Percentiles rank a stretch among this genome's conserved stretches.
Conservation (phyloP, 176 grass and related monocot species). For the Urochloa ruziziensis region DNA sequence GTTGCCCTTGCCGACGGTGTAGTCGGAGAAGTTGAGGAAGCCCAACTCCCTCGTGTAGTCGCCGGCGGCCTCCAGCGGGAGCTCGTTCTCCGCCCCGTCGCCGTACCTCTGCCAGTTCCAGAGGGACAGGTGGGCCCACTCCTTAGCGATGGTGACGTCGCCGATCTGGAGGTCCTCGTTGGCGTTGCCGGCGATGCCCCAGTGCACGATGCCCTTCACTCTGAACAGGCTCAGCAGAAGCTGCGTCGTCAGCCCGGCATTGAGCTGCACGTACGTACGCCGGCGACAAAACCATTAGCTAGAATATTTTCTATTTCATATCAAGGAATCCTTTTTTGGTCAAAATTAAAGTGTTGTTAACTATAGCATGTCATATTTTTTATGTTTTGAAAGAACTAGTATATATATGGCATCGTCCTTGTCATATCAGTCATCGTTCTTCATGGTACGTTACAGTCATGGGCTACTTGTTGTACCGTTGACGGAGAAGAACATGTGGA, state of each 20-base stretch:
- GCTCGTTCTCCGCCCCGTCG: constrained; percentile 34
- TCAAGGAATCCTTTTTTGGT: no score
- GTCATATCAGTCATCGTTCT: no score
- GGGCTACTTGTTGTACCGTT: no score
- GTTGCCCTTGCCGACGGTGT: neutral
- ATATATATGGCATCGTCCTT: no score
- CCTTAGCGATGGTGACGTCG: constrained; percentile 58
- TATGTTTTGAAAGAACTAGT: no score
- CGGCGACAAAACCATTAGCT: no score
- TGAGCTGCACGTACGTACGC: constrained; percentile 55
- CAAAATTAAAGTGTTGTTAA: no score
- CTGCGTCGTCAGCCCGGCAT: constrained; percentile 61
- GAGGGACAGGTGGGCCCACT: constrained; percentile 57
- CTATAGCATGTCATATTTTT: no score
- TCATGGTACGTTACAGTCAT: no score
- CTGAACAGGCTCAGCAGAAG: constrained; percentile 52
- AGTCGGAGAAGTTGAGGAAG: constrained; percentile 67
- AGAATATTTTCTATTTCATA: no score
- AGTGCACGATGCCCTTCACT: constrained; percentile 64
- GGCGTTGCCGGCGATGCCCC: constrained; percentile 56
- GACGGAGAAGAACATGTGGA: no score
- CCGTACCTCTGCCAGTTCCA: constrained; percentile 65
- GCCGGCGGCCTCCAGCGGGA: constrained; percentile 44
- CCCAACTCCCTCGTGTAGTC: constrained; percentile 51
- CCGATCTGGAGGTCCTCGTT: constrained; percentile 56